phyloP scores from a whole-genome alignment of 352 stramenopile genomes.

The Globisporangium apiculatum region DNA sequence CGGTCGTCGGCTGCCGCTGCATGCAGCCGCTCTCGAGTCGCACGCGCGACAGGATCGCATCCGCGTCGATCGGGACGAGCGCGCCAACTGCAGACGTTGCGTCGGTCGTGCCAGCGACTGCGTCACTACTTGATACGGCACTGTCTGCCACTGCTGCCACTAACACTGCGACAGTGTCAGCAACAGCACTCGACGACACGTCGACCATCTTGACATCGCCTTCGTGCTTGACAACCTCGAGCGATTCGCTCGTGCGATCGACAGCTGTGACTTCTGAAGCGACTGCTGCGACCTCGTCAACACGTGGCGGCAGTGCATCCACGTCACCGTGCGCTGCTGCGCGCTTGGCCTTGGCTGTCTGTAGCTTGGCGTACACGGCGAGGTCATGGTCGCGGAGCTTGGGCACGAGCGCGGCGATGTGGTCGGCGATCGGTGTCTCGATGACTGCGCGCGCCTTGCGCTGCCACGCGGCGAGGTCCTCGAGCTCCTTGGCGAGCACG shows the following conservation, averaged over 20 bases:
- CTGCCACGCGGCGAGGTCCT: slow-evolving; percentile 59
- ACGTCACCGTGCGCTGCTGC: neutral
- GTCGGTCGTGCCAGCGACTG: too few species aligned
- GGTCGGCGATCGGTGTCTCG: slow-evolving; percentile 23
- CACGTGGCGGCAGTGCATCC: neutral
- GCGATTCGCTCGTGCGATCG: neutral
- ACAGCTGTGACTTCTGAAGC: too few species aligned
- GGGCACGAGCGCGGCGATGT: slow-evolving; percentile 31
- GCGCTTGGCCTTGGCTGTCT: slow-evolving; percentile 42
- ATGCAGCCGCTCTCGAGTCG: slow-evolving; percentile 67
- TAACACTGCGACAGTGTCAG: neutral
- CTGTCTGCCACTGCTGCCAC: neutral
- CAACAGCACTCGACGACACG: neutral
- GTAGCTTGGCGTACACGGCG: slow-evolving; percentile 46
- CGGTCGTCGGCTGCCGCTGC: slow-evolving; percentile 25
- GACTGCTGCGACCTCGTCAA: neutral
- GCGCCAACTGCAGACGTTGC: neutral
- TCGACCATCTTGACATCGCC: neutral
- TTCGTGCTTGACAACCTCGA: neutral
- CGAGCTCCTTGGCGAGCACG: slow-evolving; percentile 70
- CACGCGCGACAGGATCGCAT: slow-evolving; percentile 57
- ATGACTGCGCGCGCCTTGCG: slow-evolving; percentile 48
- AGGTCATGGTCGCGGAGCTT: slow-evolving; percentile 59
- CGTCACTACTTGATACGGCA: neutral
- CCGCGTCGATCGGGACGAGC: slow-evolving; percentile 20